Percentiles rank a stretch among this genome's conserved stretches.
phyloP scores from a whole-genome alignment of 306 rosid genomes.

The Ziziphus jujuba region DNA sequence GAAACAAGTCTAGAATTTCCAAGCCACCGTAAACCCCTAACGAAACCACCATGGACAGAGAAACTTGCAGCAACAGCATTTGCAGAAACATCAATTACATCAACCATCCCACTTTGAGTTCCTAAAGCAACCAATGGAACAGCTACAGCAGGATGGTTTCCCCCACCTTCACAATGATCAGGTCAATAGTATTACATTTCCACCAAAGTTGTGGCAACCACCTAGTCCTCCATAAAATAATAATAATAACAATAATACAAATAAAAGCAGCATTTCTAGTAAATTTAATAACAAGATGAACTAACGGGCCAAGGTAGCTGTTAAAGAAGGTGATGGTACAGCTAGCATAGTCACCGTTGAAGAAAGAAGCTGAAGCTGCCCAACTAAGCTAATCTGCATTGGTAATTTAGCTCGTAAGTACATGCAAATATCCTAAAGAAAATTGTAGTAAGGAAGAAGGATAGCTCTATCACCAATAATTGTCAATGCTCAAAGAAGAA shows the following conservation, averaged over 20 bases:
- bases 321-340: slow-evolving; percentile 92
- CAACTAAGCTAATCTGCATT: slow-evolving; percentile 85
- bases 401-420: slow-evolving; percentile 25
- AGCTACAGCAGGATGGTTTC: slow-evolving; percentile 85
- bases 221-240: slow-evolving; percentile 7
- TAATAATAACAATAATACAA: slow-evolving; percentile 3
- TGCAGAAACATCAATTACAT: slow-evolving; percentile 90
- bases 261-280: slow-evolving; percentile 33
- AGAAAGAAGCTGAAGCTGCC: slow-evolving; percentile 99
- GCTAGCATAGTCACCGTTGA: slow-evolving; percentile 89
- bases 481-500: background rate
- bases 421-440: slow-evolving; percentile 1
- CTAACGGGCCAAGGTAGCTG: slow-evolving; percentile 97
- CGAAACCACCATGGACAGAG: slow-evolving; percentile 71
- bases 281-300: slow-evolving; percentile 37
- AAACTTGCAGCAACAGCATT: slow-evolving; percentile 84
- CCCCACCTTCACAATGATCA: slow-evolving; percentile 75
- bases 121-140: slow-evolving; percentile 99
- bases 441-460: background rate
- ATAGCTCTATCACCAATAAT: background rate
- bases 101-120: slow-evolving; percentile 85
- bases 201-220: background rate
- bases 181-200: slow-evolving; percentile 19
- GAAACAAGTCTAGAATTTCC: slow-evolving; percentile 99
- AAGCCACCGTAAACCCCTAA: slow-evolving; percentile 97